These are phyloP conservation scores for Phytophthora gonapodyides DNA, from an alignment of 352 stramenopile species.

Conservation along the genomic window DNA sequence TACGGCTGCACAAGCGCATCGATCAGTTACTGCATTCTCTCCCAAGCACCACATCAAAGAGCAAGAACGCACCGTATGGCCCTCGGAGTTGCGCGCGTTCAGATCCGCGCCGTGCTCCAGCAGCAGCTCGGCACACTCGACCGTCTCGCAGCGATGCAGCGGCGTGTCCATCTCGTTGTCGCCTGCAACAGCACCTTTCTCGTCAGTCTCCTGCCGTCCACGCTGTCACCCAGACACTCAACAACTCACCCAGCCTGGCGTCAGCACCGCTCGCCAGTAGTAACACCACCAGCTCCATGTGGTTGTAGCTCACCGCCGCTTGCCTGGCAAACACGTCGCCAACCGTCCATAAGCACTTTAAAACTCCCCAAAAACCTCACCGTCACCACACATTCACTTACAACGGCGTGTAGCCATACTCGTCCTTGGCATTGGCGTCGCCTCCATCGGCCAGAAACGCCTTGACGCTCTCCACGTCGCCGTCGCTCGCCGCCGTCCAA, in stretches of 20 bases:
- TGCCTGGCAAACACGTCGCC: conserved; percentile 38
- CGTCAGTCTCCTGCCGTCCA: neutral
- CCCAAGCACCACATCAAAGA: neutral
- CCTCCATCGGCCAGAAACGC: conserved; percentile 50
- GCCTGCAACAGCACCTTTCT: conserved; percentile 23
- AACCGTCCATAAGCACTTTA: neutral
- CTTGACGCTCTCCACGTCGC: conserved; percentile 56
- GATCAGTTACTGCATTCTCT: neutral
- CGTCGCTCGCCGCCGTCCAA: conserved; percentile 68
- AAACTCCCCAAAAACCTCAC: conserved; percentile 19
- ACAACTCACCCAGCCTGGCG: conserved; percentile 43
- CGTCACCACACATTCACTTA: conserved; percentile 35
- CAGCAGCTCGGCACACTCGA: conserved; percentile 59
- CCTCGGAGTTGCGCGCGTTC: conserved; percentile 67
- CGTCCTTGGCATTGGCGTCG: conserved; percentile 60
- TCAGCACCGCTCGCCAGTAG: conserved; percentile 51
- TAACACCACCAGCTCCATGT: conserved; percentile 60
- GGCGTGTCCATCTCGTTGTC: conserved; percentile 72
- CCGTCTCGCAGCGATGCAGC: conserved; percentile 66
- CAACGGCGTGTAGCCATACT: conserved; percentile 73
- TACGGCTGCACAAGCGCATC: conserved; percentile 40
- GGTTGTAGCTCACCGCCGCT: conserved; percentile 71
- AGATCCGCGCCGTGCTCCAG: conserved; percentile 60
- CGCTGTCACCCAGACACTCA: neutral
- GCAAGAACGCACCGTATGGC: conserved; percentile 45